A percentile compares a stretch with the other conserved stretches of the same genome.
Evolutionary conservation across 1,284 basidiomycete species (phyloP).

Genomic region (Leccinum laetum): DNA sequence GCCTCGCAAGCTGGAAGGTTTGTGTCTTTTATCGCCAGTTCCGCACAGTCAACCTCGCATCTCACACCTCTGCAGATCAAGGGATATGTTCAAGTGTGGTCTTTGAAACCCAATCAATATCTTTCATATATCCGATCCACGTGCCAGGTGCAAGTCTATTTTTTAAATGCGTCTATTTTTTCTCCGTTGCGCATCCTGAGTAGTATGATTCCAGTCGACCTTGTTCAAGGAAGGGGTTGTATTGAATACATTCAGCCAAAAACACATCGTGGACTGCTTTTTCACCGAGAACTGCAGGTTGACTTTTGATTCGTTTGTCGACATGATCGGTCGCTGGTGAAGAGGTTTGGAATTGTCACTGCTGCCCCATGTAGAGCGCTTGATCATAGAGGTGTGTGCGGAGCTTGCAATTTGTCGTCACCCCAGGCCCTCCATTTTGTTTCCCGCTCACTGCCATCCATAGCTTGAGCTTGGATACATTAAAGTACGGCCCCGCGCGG

Average conservation of each 20-base stretch:
- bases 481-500: slow-evolving; percentile 64
- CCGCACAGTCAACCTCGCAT: background rate
- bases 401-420: background rate
- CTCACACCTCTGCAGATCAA: slow-evolving; percentile 38
- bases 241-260: slow-evolving; percentile 47
- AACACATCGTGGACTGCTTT: slow-evolving; percentile 65
- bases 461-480: slow-evolving; percentile 61
- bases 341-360: slow-evolving; percentile 33
- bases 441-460: background rate
- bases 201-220: slow-evolving; percentile 41
- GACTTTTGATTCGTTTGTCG: slow-evolving; percentile 45
- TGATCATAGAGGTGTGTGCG: slow-evolving; percentile 50
- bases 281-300: slow-evolving; percentile 63
- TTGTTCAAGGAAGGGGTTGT: slow-evolving; percentile 59
- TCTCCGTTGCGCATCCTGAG: slow-evolving; percentile 5
- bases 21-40: background rate
- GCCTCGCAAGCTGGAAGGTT: slow-evolving; percentile 58
- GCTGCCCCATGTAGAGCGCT: slow-evolving; percentile 50
- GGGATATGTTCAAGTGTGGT: slow-evolving; percentile 52
- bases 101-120: slow-evolving; percentile 38
- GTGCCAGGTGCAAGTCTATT: slow-evolving; percentile 43
- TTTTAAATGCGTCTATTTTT: slow-evolving; percentile 4
- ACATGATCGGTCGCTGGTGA: slow-evolving; percentile 41
- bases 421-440: background rate
- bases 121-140: slow-evolving; percentile 62